A percentile compares a stretch with the other conserved stretches of the same genome.
phyloP scores from a whole-genome alignment of 306 rosid species.

The Sicyos edulis region DNA sequence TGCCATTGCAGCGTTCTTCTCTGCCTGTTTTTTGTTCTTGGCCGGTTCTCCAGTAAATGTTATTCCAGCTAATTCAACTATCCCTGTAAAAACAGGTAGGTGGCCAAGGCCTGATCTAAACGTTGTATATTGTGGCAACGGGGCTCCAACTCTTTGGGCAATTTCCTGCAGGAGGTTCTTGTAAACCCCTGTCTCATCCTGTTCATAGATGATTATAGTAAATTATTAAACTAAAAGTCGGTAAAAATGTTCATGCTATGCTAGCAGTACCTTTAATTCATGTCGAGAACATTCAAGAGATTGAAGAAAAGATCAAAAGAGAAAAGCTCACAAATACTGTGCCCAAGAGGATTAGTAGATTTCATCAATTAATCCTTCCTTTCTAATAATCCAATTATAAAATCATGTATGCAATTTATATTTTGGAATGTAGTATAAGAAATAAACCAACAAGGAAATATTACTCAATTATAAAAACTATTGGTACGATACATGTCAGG shows the following conservation, averaged over 20 bases:
- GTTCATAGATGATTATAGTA: background rate
- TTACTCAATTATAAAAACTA: background rate
- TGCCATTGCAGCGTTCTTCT: constrained; percentile 99
- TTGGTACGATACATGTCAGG: background rate
- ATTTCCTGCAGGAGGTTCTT: constrained; percentile 96
- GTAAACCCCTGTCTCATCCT: constrained; percentile 99
- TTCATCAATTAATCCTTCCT: background rate
- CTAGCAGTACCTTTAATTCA: background rate
- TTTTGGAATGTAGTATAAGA: background rate
- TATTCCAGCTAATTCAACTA: constrained; percentile 90
- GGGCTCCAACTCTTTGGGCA: constrained; percentile 97
- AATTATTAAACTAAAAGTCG: constrained; percentile 2
- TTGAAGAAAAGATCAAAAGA: background rate
- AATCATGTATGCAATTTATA: background rate
- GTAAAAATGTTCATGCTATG: too few relatives aligned
- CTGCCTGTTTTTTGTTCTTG: constrained; percentile 96
- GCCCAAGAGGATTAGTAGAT: background rate
- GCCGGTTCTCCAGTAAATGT: constrained; percentile 94
- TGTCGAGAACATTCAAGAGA: background rate
- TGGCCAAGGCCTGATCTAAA: constrained; percentile 94
- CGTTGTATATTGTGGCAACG: constrained; percentile 88
- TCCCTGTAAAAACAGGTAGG: constrained; percentile 93
- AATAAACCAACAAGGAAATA: background rate
- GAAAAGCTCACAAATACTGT: background rate
- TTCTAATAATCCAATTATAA: background rate